phyloP scores from a whole-genome alignment of 108 stramenopile genomes.

The Cyclostephanos tholiformis region DNA sequence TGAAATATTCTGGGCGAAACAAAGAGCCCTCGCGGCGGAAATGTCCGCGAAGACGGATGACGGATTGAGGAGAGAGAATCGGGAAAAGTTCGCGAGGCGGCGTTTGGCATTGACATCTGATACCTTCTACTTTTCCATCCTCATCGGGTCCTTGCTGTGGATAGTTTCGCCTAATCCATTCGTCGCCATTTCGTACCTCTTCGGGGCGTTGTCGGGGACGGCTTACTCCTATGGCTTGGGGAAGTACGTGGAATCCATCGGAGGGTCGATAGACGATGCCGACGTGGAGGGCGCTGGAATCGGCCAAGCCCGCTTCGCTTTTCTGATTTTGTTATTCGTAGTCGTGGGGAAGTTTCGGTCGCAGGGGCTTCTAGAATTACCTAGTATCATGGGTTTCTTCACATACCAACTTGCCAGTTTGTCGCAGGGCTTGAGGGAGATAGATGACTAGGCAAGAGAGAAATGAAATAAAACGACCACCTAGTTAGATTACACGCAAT shows the following conservation, averaged over 20 bases:
- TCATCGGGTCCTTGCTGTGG: constrained; percentile 77
- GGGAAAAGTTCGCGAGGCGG: constrained; percentile 60
- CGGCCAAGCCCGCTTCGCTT: constrained; percentile 87
- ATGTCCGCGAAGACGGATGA: constrained; percentile 52
- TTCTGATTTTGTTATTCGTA: constrained; percentile 79
- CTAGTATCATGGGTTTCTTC: constrained; percentile 82
- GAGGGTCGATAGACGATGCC: constrained; percentile 64
- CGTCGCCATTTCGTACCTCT: constrained; percentile 66
- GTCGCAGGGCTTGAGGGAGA: constrained; percentile 70
- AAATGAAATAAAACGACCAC: no score
- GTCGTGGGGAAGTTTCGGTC: constrained; percentile 76
- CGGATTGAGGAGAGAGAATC: constrained; percentile 38
- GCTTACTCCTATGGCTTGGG: constrained; percentile 84
- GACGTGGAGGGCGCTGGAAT: constrained; percentile 72
- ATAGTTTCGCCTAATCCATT: constrained; percentile 60
- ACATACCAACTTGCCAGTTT: constrained; percentile 84
- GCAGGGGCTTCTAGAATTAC: constrained; percentile 71
- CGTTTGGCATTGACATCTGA: constrained; percentile 61
- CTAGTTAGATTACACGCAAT: not conserved
- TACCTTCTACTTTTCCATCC: constrained; percentile 63
- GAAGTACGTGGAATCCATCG: constrained; percentile 83
- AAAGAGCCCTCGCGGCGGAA: constrained; percentile 62
- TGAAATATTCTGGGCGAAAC: constrained; percentile 72
- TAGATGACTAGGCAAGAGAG: constrained; percentile 43
- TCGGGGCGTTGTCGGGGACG: constrained; percentile 77